Percentiles rank a stretch among this genome's conserved stretches.
These are phyloP conservation scores for Hypericum androsaemum DNA, from an alignment of 345 rosid species.

Conservation along the genomic window DNA sequence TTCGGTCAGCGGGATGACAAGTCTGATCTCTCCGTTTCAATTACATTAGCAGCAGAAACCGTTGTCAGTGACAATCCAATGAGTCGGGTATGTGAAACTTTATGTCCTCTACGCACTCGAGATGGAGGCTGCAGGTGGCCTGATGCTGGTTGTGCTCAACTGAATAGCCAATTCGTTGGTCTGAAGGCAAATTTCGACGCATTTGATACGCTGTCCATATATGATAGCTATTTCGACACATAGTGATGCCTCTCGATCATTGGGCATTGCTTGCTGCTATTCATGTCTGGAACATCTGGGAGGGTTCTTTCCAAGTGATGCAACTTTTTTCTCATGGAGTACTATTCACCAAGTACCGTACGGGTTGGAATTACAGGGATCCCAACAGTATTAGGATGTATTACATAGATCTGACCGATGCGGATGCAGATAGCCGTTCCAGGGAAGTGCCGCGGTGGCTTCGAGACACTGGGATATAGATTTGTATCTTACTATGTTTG, in stretches of 20 bases:
- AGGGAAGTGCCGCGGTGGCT: no score
- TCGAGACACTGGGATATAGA: no score
- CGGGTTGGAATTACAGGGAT: no score
- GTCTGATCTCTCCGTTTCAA: conserved; percentile 59
- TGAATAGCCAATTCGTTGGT: conserved; percentile 70
- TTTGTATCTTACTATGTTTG: no score
- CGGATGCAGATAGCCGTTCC: no score
- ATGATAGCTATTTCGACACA: conserved; percentile 61
- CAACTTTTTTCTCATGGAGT: no score
- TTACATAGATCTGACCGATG: no score
- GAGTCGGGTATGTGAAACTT: conserved; percentile 40
- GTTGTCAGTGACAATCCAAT: conserved; percentile 26
- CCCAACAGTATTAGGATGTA: no score
- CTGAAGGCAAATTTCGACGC: conserved; percentile 83
- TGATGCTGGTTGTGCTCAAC: conserved; percentile 77
- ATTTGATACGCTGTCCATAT: conserved; percentile 65
- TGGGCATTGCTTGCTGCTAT: neutral
- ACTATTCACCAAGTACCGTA: no score
- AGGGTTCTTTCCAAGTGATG: no score
- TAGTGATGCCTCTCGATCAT: conserved; percentile 23
- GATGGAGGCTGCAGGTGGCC: conserved; percentile 91
- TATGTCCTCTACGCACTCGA: conserved; percentile 57
- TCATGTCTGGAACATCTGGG: no score
- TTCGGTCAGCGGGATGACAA: conserved; percentile 24
- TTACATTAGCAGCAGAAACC: conserved; percentile 44